phyloP scores from a whole-genome alignment of 2,329 filamentous ascomycete genomes.

The Pseudogymnoascus sp. region DNA sequence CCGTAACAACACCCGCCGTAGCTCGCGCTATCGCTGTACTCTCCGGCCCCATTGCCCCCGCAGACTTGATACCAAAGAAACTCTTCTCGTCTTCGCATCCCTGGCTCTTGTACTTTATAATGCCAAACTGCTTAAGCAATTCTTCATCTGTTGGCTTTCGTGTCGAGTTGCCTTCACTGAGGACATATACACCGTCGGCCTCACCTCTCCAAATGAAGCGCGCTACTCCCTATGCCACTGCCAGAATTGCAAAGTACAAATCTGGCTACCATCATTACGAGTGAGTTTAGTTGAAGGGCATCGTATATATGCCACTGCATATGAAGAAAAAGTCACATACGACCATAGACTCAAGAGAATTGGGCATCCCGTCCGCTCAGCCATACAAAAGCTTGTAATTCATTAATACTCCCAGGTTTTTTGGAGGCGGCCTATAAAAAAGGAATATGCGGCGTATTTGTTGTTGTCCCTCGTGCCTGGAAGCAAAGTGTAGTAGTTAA shows the following conservation, averaged over 20 bases:
- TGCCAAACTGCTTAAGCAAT: not conserved
- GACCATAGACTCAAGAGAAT: too few relatives aligned
- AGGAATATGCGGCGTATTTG: not conserved
- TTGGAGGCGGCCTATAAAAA: not conserved
- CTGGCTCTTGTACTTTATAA: not conserved
- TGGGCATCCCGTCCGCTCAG: too few relatives aligned
- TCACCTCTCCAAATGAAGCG: too few relatives aligned
- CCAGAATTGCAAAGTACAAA: too few relatives aligned
- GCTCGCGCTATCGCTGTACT: not conserved
- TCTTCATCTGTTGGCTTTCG: not conserved
- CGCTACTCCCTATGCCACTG: too few relatives aligned
- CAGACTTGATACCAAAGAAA: not conserved
- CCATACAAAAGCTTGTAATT: too few relatives aligned
- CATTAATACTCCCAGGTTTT: too few relatives aligned
- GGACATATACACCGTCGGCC: too few relatives aligned
- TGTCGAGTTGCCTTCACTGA: not conserved
- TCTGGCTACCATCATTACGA: too few relatives aligned
- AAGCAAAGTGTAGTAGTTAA: not conserved
- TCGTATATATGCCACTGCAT: too few relatives aligned
- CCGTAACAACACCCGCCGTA: not conserved
- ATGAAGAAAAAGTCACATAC: too few relatives aligned
- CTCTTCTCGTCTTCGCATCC: not conserved
- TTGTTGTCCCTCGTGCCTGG: not conserved
- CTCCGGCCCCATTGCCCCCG: not conserved
- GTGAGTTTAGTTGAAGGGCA: too few relatives aligned